Evolutionary conservation across 2,329 filamentous ascomycete genomes (phyloP).

Genomic region (Aspergillus alliaceus): DNA sequence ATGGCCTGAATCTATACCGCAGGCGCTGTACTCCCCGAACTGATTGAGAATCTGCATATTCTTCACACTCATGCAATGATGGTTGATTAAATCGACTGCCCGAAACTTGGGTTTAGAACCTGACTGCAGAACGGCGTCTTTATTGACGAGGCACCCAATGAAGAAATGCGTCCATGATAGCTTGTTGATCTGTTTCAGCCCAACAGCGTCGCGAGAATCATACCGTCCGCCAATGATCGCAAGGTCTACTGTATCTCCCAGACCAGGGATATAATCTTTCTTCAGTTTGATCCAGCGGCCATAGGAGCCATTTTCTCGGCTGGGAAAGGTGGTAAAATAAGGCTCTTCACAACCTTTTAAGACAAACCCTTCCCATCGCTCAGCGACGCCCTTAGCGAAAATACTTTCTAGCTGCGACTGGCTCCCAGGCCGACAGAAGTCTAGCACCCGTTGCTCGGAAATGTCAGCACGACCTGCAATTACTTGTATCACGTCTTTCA

Average conservation of each 20-base stretch:
- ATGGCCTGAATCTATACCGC: slow-evolving; percentile 34
- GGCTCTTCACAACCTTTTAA: slow-evolving; percentile 74
- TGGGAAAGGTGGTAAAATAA: slow-evolving; percentile 63
- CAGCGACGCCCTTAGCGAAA: slow-evolving; percentile 67
- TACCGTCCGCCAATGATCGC: slow-evolving; percentile 75
- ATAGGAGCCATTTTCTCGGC: slow-evolving; percentile 26
- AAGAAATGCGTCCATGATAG: slow-evolving; percentile 79
- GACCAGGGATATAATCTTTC: slow-evolving; percentile 75
- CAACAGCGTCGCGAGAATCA: slow-evolving; percentile 61
- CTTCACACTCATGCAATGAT: slow-evolving; percentile 48
- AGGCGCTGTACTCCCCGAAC: slow-evolving; percentile 47
- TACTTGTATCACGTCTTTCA: slow-evolving; percentile 57
- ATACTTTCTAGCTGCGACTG: slow-evolving; percentile 58
- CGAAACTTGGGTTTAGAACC: slow-evolving; percentile 59
- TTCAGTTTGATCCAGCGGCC: slow-evolving; percentile 77
- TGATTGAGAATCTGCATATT: slow-evolving; percentile 54
- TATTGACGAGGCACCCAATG: slow-evolving; percentile 73
- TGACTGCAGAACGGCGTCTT: slow-evolving; percentile 55
- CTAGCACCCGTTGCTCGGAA: slow-evolving; percentile 65
- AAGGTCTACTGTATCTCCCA: slow-evolving; percentile 83
- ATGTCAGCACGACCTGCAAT: slow-evolving; percentile 66
- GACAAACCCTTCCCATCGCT: slow-evolving; percentile 74
- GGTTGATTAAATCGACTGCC: slow-evolving; percentile 63
- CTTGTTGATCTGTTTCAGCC: slow-evolving; percentile 50
- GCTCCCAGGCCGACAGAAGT: slow-evolving; percentile 59